Evolutionary conservation across 1,284 basidiomycete species (phyloP).

Genomic region (Exobasidium cylindrosporum): DNA sequence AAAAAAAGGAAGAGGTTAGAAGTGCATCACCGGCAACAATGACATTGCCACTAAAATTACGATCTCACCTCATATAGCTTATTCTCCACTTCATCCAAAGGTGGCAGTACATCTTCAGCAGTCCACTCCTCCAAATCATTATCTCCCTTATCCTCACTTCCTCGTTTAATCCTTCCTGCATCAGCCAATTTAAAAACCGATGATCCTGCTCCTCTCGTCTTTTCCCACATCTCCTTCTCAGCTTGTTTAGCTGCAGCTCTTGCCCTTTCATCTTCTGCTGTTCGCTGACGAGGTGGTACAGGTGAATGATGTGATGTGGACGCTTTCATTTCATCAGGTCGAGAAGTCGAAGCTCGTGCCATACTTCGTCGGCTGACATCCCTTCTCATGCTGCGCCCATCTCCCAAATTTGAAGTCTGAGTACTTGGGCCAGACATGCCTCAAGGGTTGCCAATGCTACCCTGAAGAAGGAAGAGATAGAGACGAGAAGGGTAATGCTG

Average conservation of each 20-base stretch:
- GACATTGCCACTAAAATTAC: slow-evolving; percentile 5
- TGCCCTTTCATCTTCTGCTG: slow-evolving; percentile 16
- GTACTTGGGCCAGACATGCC: neutral
- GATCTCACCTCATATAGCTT: slow-evolving; percentile 16
- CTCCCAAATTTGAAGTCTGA: neutral
- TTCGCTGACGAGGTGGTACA: neutral
- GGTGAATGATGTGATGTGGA: neutral
- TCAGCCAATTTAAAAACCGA: slow-evolving; percentile 41
- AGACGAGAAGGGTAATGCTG: too few relatives aligned
- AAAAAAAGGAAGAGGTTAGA: neutral
- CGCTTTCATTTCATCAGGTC: neutral
- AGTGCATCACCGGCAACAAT: slow-evolving; percentile 9
- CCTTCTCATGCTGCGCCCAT: slow-evolving; percentile 7
- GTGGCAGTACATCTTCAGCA: slow-evolving; percentile 20
- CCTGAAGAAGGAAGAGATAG: too few relatives aligned
- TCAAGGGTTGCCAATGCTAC: too few relatives aligned
- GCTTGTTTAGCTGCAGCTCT: slow-evolving; percentile 37
- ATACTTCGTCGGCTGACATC: slow-evolving; percentile 3
- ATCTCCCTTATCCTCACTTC: neutral
- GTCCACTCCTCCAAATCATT: slow-evolving; percentile 1
- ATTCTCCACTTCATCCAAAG: slow-evolving; percentile 16
- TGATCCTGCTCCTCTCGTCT: slow-evolving; percentile 47
- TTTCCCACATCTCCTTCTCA: slow-evolving; percentile 45
- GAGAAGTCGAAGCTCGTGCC: neutral
- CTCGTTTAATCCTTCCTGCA: slow-evolving; percentile 18